Evolutionary conservation across 2,329 filamentous ascomycete genomes (phyloP).

Genomic region (Teratosphaeriaceae sp.): DNA sequence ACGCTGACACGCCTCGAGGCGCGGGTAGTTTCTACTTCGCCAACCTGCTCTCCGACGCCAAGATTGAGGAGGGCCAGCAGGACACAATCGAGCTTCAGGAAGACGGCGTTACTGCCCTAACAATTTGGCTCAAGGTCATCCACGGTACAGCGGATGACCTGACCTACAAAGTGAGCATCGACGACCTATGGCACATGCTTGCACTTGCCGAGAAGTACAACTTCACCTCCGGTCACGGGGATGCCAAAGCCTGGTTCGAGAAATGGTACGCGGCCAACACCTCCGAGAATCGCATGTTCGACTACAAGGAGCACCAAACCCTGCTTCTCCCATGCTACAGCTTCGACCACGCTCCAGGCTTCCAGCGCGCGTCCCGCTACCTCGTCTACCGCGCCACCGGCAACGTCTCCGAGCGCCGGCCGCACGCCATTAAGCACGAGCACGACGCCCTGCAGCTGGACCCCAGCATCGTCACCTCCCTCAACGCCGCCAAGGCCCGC

Average conservation of each 20-base stretch:
- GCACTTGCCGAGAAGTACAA: conserved; percentile 13
- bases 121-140: conserved; percentile 13
- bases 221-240: conserved; percentile 3
- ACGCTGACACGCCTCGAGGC: background rate
- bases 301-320: conserved; percentile 7
- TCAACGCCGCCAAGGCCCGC: conserved; percentile 15
- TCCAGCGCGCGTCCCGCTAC: conserved; percentile 22
- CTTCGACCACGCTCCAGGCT: conserved; percentile 27
- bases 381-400: conserved; percentile 27
- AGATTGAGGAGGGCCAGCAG: conserved; percentile 5
- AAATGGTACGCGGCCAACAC: conserved; percentile 10
- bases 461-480: conserved; percentile 4
- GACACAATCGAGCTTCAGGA: conserved; percentile 10
- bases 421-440: conserved; percentile 10
- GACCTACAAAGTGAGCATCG: conserved; percentile 4
- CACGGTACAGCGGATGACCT: conserved; percentile 5
- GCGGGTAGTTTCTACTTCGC: conserved; percentile 5
- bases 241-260: conserved; percentile 11
- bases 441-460: conserved; percentile 3
- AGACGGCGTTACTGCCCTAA: conserved; percentile 6
- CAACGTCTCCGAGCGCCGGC: conserved; percentile 23
- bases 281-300: conserved; percentile 2
- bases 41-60: conserved; percentile 4
- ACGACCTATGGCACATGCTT: conserved; percentile 14
- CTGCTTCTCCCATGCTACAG: conserved; percentile 25